phyloP scores from a whole-genome alignment of 2,329 filamentous ascomycete species.

The Colletotrichum tofieldiae region DNA sequence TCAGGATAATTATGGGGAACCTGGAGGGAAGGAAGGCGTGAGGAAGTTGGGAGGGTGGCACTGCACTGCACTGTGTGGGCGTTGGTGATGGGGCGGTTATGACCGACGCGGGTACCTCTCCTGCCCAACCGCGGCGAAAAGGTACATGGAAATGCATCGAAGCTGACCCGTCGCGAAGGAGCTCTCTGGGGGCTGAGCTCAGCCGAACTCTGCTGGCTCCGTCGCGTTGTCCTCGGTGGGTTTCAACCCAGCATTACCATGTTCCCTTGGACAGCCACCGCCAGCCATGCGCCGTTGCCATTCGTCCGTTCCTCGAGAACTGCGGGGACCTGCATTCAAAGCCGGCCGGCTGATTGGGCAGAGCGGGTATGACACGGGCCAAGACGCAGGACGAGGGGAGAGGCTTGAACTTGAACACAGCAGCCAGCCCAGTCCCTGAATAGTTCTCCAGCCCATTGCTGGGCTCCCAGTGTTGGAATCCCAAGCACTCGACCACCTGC shows the following conservation, averaged over 20 bases:
- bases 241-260: slow-evolving; percentile 8
- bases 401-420: slow-evolving; percentile 4
- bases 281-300: slow-evolving; percentile 11
- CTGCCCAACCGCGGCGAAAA: neutral
- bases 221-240: neutral
- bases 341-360: neutral
- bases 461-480: neutral
- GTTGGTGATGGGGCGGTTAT: neutral
- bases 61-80: slow-evolving; percentile 8
- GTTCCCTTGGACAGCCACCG: neutral
- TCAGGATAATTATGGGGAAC: slow-evolving; percentile 10
- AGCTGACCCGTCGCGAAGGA: neutral
- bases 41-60: neutral
- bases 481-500: neutral
- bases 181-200: slow-evolving; percentile 22
- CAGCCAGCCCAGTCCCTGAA: slow-evolving; percentile 11
- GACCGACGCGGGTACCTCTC: neutral
- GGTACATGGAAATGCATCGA: neutral
- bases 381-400: neutral
- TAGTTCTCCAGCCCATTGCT: neutral
- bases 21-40: slow-evolving; percentile 13
- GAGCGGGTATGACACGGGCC: neutral
- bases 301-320: slow-evolving; percentile 13
- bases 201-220: slow-evolving; percentile 7
- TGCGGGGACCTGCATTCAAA: slow-evolving; percentile 15